Base-by-base conservation (phyloP, 2,329 filamentous ascomycete species). In the Lachnellula occidentalis region DNA sequence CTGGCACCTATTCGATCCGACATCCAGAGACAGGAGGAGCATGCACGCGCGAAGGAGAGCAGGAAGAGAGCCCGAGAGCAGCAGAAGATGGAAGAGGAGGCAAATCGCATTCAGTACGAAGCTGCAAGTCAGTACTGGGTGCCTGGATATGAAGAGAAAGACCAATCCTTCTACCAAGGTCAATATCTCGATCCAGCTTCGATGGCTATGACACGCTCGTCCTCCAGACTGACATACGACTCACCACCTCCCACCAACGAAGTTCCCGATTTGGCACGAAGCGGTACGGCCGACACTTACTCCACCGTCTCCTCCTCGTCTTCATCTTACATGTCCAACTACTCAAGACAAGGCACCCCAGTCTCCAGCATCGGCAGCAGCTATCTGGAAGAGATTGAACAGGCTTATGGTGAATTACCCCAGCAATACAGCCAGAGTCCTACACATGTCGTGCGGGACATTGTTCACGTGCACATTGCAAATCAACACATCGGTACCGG, bases 1-100 rank as follows among this genome's bases (percentile, higher is more conserved):
- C 81, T 99, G 45, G 85, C 85, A 34, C 92, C 92, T 27, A 88
- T 97, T 67, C 88, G 92, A 58, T 69, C 76, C 45, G 76, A 80
- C 57, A 74, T 85, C 15, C 52, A 62, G 19, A 48, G 50, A 48
- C 58, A 62, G 53, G 63, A 69, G 45, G 58, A 68, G 41, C 57
- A 58, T 11, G 45, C 48, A 1, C 60, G 60, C 21, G 46, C 55
- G 36, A 57, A 57, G 47, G 61, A 65, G 48, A 54, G 39, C 45
- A 47, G 55, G 21, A 62, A 63, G 55, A 55, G 51, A 34, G 62
- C 63, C 14, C 45, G 53, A 34, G 53, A 65, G 52, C 59, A 63
- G 42, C 54, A 56, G 34, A 47, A 54, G 41, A 52, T 55, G 21
- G 60, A 65, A 52, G 59, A 62, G 22, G 60, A 64, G 54, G 57